Evolutionary conservation across 306 rosid species (phyloP).

Genomic region (Cucurbita maxima): DNA sequence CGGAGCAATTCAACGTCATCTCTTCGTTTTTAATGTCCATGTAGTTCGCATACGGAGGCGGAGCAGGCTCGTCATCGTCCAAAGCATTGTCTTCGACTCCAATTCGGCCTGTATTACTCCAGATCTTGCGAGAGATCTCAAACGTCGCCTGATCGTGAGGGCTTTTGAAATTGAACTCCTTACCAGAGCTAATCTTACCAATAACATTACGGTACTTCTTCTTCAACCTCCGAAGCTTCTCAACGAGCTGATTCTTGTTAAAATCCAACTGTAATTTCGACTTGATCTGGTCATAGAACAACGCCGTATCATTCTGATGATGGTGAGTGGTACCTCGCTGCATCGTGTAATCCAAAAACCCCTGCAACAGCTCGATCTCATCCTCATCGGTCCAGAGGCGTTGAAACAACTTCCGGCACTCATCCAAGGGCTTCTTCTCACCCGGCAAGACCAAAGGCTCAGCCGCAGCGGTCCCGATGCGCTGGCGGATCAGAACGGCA

Average conservation of each 20-base stretch:
- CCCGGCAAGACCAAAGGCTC: constrained; percentile 12
- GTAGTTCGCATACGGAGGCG: constrained; percentile 18
- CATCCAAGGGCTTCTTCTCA: constrained; percentile 32
- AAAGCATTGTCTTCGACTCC: constrained; percentile 33
- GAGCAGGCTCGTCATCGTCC: constrained; percentile 55
- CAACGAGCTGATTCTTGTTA: constrained; percentile 50
- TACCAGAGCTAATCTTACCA: constrained; percentile 30
- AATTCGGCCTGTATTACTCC: constrained; percentile 39
- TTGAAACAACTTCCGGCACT: constrained; percentile 27
- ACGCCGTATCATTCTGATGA: constrained; percentile 30
- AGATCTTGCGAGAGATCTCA: constrained; percentile 72
- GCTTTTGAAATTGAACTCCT: constrained; percentile 43
- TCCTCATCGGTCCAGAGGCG: constrained; percentile 54
- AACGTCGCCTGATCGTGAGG: constrained; percentile 63
- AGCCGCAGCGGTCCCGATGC: background rate
- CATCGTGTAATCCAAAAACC: constrained; percentile 32
- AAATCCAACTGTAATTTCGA: constrained; percentile 36
- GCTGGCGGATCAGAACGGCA: constrained; percentile 12
- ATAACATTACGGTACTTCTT: constrained; percentile 48
- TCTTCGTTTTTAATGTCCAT: constrained; percentile 16
- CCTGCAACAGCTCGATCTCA: constrained; percentile 44
- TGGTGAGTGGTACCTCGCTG: constrained; percentile 10
- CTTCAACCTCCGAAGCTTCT: constrained; percentile 62
- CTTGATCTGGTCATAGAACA: constrained; percentile 49
- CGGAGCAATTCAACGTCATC: constrained; percentile 16